These are phyloP conservation scores for Mucor sp. DNA, from an alignment of 371 early-diverging fungal species.

Conservation along the genomic window DNA sequence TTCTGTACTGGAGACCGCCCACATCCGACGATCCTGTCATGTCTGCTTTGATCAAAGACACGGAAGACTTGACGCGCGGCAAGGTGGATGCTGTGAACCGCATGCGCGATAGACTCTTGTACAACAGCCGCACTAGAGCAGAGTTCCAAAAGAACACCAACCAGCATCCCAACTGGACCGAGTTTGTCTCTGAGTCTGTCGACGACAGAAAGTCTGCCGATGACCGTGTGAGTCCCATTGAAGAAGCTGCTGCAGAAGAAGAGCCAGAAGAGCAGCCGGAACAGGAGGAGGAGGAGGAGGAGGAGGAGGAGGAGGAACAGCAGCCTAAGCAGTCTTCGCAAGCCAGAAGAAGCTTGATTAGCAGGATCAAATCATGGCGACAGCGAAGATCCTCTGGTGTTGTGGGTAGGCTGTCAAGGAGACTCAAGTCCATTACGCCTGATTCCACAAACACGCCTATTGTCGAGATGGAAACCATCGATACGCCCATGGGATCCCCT, in stretches of 20 bases:
- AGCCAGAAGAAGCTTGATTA: conserved; percentile 26
- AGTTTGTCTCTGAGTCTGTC: conserved; percentile 28
- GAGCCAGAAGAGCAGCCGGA: neutral
- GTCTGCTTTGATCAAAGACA: conserved; percentile 32
- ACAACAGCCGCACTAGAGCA: conserved; percentile 40
- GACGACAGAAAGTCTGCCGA: conserved; percentile 9
- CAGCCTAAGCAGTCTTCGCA: neutral
- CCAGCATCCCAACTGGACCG: conserved; percentile 42
- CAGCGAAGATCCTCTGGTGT: conserved; percentile 16
- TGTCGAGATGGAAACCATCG: conserved; percentile 46
- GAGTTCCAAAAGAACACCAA: conserved; percentile 43
- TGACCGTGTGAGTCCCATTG: neutral
- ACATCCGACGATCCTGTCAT: conserved; percentile 32
- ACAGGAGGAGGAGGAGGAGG: neutral
- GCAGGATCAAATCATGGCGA: conserved; percentile 32
- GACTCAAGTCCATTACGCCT: conserved; percentile 22
- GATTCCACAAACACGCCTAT: conserved; percentile 31
- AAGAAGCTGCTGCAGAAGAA: neutral
- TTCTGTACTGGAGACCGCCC: conserved; percentile 61
- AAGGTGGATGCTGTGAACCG: conserved; percentile 54
- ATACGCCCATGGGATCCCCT: conserved; percentile 38
- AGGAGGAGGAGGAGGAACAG: neutral
- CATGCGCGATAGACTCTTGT: conserved; percentile 50
- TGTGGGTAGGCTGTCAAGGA: conserved; percentile 18
- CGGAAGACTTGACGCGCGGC: conserved; percentile 30